Conservation (phyloP, 2,329 filamentous ascomycete species). For the Hymenoscyphus albidus region DNA sequence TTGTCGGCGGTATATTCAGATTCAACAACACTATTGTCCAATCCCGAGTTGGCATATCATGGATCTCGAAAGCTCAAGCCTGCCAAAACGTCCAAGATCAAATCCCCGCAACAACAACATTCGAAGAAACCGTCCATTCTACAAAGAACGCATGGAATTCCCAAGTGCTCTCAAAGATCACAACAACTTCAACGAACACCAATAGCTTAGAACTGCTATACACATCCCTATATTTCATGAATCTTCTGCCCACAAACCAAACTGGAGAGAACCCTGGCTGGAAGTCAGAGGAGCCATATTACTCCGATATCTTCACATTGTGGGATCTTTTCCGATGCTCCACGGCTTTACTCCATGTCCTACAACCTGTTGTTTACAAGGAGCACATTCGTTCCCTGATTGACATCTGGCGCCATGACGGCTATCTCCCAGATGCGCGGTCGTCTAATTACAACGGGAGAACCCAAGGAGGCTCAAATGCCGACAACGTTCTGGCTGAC, state of each 20-base stretch:
- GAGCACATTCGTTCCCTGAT: constrained; percentile 64
- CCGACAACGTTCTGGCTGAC: constrained; percentile 69
- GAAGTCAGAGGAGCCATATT: constrained; percentile 63
- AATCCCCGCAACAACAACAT: constrained; percentile 41
- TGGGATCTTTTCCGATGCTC: constrained; percentile 64
- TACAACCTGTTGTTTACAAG: constrained; percentile 60
- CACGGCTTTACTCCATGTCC: constrained; percentile 60
- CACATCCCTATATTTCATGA: constrained; percentile 57
- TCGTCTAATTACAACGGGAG: constrained; percentile 67
- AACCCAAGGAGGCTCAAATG: constrained; percentile 66
- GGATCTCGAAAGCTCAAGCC: constrained; percentile 45
- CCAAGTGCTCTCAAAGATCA: constrained; percentile 59
- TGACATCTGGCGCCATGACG: constrained; percentile 63
- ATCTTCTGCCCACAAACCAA: constrained; percentile 52
- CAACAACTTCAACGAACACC: constrained; percentile 52
- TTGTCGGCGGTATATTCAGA: constrained; percentile 46
- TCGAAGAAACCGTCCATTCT: constrained; percentile 39
- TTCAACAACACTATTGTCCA: constrained; percentile 42
- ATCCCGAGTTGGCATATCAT: constrained; percentile 50
- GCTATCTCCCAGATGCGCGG: constrained; percentile 61
- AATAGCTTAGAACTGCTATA: constrained; percentile 60
- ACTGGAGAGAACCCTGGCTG: constrained; percentile 68
- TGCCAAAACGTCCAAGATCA: constrained; percentile 46
- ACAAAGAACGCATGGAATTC: constrained; percentile 56
- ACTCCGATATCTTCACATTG: constrained; percentile 67